Percentiles rank a stretch among this genome's conserved stretches.
phyloP scores from a whole-genome alignment of 2,329 filamentous ascomycete species.

The Scortechinia acanthostroma region DNA sequence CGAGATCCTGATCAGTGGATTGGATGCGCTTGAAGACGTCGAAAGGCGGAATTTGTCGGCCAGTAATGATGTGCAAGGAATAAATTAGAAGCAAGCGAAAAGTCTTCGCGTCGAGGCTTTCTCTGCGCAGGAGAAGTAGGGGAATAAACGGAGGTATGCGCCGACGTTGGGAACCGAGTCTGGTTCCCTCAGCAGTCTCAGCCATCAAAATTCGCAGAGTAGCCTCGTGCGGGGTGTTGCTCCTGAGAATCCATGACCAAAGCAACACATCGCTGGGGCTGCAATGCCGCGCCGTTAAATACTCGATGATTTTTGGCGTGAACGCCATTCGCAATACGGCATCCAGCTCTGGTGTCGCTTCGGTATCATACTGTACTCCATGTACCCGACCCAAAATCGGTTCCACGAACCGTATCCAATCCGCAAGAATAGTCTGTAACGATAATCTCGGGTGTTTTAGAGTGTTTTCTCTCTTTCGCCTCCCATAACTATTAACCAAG shows the following conservation, averaged over 20 bases:
- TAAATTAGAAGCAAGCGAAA: neutral
- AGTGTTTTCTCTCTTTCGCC: no score
- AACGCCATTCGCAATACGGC: neutral
- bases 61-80: slow-evolving; percentile 5
- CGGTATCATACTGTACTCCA: no score
- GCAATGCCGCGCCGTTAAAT: slow-evolving; percentile 12
- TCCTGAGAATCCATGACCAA: slow-evolving; percentile 36
- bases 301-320: neutral
- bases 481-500: no score
- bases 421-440: slow-evolving; percentile 21
- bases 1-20: slow-evolving; percentile 10
- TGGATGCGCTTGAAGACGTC: slow-evolving; percentile 6
- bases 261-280: slow-evolving; percentile 25
- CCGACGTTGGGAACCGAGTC: neutral
- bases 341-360: neutral
- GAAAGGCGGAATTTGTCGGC: slow-evolving; percentile 12
- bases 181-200: neutral
- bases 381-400: slow-evolving; percentile 8
- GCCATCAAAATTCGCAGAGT: slow-evolving; percentile 17
- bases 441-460: no score
- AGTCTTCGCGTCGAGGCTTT: slow-evolving; percentile 4
- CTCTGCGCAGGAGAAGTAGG: slow-evolving; percentile 14
- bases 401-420: slow-evolving; percentile 24
- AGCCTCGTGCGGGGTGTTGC: slow-evolving; percentile 20
- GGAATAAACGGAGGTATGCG: slow-evolving; percentile 5